These are phyloP conservation scores for Filobasidium wieringae DNA, from an alignment of 768 basidiomycete species.

Conservation along the genomic window DNA sequence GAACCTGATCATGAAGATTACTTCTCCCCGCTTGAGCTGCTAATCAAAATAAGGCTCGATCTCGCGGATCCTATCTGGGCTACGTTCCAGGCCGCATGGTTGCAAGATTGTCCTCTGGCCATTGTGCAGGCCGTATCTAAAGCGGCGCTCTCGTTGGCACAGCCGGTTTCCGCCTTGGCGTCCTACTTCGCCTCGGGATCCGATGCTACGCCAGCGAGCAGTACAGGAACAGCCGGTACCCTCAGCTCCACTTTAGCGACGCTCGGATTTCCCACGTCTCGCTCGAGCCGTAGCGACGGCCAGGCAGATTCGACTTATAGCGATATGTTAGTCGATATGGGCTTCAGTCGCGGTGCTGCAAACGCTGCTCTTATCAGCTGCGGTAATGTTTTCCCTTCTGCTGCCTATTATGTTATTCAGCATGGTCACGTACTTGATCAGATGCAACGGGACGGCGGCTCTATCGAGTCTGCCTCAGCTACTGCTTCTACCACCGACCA, in stretches of 20 bases:
- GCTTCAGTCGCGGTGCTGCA: slow-evolving; percentile 79
- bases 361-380: slow-evolving; percentile 71
- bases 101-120: slow-evolving; percentile 56
- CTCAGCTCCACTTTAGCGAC: slow-evolving; percentile 72
- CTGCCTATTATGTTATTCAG: slow-evolving; percentile 71
- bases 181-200: no score
- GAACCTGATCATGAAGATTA: slow-evolving; percentile 63
- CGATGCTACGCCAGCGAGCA: slow-evolving; percentile 39
- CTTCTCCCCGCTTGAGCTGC: slow-evolving; percentile 76
- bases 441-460: neutral
- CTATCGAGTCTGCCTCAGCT: neutral
- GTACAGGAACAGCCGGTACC: slow-evolving; percentile 58
- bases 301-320: slow-evolving; percentile 39
- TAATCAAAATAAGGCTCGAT: slow-evolving; percentile 64
- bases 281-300: slow-evolving; percentile 52
- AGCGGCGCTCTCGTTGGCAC: slow-evolving; percentile 65
- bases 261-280: slow-evolving; percentile 58
- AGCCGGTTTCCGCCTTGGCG: slow-evolving; percentile 66
- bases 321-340: slow-evolving; percentile 85
- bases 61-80: slow-evolving; percentile 55
- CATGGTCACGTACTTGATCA: slow-evolving; percentile 42
- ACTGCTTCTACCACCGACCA: no score
- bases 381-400: slow-evolving; percentile 76
- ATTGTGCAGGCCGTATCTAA: slow-evolving; percentile 65
- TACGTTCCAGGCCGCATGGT: slow-evolving; percentile 77